Evolutionary conservation across 257 asterid genomes (phyloP).

Genomic region (Lavandula angustifolia): DNA sequence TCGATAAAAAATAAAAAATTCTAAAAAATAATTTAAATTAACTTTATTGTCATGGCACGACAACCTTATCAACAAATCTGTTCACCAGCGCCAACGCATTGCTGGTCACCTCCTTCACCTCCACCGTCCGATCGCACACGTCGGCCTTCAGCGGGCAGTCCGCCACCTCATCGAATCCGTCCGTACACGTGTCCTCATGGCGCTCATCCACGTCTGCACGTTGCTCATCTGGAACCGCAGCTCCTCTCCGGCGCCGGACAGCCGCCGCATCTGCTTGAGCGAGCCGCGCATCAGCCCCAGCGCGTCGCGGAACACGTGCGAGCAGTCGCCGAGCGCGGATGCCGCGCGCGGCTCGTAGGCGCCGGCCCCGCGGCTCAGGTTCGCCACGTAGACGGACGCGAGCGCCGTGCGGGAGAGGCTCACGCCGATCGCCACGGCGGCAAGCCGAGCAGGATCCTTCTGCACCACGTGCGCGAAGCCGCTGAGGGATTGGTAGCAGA

Average conservation of each 20-base stretch:
- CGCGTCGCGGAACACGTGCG: conserved; percentile 56
- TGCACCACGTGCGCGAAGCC: conserved; percentile 54
- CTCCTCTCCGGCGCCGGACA: conserved; percentile 49
- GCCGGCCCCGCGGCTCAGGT: conserved; percentile 51
- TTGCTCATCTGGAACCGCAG: conserved; percentile 74
- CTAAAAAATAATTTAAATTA: background rate
- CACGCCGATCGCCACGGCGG: conserved; percentile 57
- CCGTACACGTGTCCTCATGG: conserved; percentile 88
- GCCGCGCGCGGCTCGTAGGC: conserved; percentile 52
- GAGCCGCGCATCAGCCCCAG: conserved; percentile 72
- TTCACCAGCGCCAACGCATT: conserved; percentile 86
- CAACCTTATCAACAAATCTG: conserved; percentile 48
- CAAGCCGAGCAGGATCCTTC: conserved; percentile 61
- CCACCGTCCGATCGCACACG: conserved; percentile 49
- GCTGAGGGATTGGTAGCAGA: conserved; percentile 65
- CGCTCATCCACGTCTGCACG: conserved; percentile 98
- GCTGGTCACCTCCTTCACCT: conserved; percentile 64
- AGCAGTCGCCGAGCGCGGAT: conserved; percentile 77
- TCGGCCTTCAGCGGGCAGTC: conserved; percentile 50
- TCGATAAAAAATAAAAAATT: background rate
- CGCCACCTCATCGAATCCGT: conserved; percentile 63
- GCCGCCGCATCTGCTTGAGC: conserved; percentile 64
- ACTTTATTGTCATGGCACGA: conserved; percentile 30
- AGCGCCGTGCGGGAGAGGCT: conserved; percentile 54
- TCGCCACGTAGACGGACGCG: conserved; percentile 48